These are phyloP conservation scores for Eucalyptus decipiens DNA, from an alignment of 345 rosid species.

Conservation along the genomic window DNA sequence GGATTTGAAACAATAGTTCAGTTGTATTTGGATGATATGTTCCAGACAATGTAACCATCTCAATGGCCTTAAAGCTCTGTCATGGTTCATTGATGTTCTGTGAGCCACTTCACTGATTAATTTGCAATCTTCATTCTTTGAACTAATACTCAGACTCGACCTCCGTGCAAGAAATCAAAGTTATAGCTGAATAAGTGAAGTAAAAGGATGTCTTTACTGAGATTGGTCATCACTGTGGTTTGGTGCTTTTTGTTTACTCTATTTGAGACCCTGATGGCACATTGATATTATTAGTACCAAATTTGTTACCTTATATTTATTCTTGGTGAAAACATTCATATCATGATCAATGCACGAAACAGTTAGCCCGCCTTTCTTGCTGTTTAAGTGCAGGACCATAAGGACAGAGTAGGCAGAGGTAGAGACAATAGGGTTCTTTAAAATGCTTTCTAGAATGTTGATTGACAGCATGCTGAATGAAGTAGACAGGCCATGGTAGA, in stretches of 20 bases:
- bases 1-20: background rate
- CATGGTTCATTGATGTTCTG: background rate
- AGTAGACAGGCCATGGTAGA: background rate
- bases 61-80: background rate
- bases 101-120: background rate
- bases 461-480: background rate
- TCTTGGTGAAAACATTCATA: background rate
- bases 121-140: background rate
- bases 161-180: background rate
- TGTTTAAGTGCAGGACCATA: background rate
- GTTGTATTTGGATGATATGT: background rate
- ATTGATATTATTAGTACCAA: background rate
- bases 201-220: background rate
- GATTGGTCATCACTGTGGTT: background rate
- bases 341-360: background rate
- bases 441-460: background rate
- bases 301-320: background rate
- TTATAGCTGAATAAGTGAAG: background rate
- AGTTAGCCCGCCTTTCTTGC: background rate
- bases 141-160: background rate
- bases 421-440: background rate
- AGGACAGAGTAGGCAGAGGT: background rate
- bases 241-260: background rate
- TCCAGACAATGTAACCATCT: background rate
- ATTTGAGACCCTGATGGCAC: background rate